These are phyloP conservation scores for Entomortierella beljakovae DNA, from an alignment of 192 early-diverging fungal species.

Conservation along the genomic window DNA sequence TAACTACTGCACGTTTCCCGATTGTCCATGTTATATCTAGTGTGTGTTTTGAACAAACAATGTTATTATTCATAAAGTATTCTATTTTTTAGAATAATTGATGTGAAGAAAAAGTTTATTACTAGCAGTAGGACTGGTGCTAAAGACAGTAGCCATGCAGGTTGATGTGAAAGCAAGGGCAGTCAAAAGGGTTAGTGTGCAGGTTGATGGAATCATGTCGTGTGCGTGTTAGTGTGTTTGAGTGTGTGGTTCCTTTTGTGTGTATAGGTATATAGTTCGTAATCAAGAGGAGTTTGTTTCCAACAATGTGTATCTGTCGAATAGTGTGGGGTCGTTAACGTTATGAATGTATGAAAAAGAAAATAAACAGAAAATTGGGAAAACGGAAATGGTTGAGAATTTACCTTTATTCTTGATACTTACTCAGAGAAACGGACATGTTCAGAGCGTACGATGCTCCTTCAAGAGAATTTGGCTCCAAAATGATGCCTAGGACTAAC, in stretches of 20 bases:
- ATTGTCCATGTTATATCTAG: constrained; percentile 21
- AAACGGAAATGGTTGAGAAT: no score
- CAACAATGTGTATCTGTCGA: background rate
- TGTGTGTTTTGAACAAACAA: no score
- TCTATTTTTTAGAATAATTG: no score
- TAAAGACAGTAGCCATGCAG: constrained; percentile 7
- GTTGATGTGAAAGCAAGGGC: constrained; percentile 20
- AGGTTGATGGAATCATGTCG: constrained; percentile 1
- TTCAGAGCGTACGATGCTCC: no score
- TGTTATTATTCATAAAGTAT: no score
- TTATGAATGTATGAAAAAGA: background rate
- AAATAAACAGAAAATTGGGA: background rate
- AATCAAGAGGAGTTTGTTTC: no score
- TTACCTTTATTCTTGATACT: no score
- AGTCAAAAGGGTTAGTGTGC: constrained; percentile 3
- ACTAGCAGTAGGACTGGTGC: constrained; percentile 24
- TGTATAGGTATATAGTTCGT: no score
- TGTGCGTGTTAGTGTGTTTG: background rate
- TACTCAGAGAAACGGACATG: no score
- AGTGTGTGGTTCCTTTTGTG: no score
- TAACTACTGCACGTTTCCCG: constrained; percentile 7
- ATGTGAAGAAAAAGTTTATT: background rate
- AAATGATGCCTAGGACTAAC: background rate
- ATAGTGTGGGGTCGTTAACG: background rate
- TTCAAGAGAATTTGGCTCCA: background rate